Conservation (phyloP, 257 asterid species). For the Przewalskia tangutica region DNA sequence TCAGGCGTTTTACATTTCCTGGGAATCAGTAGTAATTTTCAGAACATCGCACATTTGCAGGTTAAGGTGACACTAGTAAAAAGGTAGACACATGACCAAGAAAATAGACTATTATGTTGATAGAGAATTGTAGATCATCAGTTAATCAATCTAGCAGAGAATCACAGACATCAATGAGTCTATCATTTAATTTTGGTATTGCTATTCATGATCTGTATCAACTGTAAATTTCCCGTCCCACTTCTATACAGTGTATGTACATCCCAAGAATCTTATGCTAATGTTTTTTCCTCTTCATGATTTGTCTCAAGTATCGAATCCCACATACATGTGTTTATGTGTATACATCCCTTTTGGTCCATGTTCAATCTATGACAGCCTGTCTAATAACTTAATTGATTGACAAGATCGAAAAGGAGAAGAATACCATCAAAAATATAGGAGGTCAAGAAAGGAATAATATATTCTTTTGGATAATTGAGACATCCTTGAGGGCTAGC, state of each 20-base stretch:
- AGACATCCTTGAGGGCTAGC: too few species aligned
- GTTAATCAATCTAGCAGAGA: neutral
- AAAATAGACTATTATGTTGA: neutral
- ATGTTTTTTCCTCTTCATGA: neutral
- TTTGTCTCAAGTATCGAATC: neutral
- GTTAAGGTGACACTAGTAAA: neutral
- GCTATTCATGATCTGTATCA: neutral
- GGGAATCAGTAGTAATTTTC: neutral
- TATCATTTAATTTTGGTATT: neutral
- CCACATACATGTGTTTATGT: neutral
- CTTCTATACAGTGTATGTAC: neutral
- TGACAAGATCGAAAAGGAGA: neutral
- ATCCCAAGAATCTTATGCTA: neutral
- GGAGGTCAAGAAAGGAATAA: neutral
- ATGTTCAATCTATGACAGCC: neutral
- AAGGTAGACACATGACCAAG: neutral
- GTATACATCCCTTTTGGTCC: neutral
- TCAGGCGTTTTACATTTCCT: neutral
- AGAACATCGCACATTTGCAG: neutral
- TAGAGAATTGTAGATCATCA: neutral
- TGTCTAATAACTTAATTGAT: neutral
- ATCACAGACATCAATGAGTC: neutral
- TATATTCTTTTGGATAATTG: too few species aligned
- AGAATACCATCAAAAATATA: neutral
- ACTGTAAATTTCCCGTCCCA: neutral